Evolutionary conservation across 495 filamentous ascomycete genomes (phyloP).

Genomic region (Pseudevernia furfuracea): DNA sequence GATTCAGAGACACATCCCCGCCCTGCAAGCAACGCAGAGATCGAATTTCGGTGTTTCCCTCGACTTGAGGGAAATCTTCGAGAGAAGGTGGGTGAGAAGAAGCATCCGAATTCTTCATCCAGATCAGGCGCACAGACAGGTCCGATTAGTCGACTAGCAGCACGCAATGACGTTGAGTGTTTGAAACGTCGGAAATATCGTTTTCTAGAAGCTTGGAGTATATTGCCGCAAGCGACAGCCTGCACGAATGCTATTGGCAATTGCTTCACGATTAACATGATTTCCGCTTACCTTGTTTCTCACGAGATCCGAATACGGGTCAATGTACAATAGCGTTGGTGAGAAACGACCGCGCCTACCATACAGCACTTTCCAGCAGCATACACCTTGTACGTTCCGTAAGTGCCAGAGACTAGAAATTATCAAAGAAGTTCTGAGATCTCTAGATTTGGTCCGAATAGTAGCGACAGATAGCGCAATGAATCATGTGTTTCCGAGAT

Average conservation of each 20-base stretch:
- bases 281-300: not conserved
- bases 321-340: not conserved
- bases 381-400: not conserved
- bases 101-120: not conserved
- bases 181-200: constrained; percentile 2
- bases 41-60: not conserved
- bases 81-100: not conserved
- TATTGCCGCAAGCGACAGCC: constrained; percentile 13
- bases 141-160: constrained; percentile 4
- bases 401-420: not conserved
- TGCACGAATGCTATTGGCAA: not conserved
- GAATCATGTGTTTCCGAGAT: not conserved
- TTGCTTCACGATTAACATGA: too few relatives aligned
- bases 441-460: not conserved
- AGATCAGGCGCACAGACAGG: not conserved
- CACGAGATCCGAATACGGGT: not conserved
- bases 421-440: not conserved
- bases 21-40: not conserved
- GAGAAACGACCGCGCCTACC: not conserved
- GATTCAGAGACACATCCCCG: not conserved
- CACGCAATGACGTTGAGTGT: not conserved
- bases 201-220: not conserved
- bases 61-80: not conserved
- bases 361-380: not conserved
- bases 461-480: not conserved